Evolutionary conservation across 345 rosid genomes (phyloP), one percentile per base, ranked within the genome.

Genomic region (Corchorus capsularis): DNA sequence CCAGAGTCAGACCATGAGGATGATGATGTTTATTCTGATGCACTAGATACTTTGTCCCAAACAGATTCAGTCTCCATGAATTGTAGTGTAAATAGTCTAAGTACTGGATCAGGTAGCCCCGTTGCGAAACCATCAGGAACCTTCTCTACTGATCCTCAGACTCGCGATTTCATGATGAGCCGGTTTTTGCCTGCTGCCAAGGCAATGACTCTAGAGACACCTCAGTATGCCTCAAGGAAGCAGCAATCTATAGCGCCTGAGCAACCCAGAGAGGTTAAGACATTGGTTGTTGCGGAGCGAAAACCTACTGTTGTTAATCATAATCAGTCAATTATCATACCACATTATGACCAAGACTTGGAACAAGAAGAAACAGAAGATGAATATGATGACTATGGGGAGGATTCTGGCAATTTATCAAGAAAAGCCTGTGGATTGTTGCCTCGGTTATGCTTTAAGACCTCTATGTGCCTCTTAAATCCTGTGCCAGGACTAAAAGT

Each of bases 151-250:
- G 96, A 93, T 82, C 67, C 69, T 50, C 88, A 85, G 39, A 86
- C 94, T 53, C 83, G 86, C 43, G 98, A 93, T 70, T 91, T 92
- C 85, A 96, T 96, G 95, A 79, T 96, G 93, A 88, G 78, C 52
- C 97, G 98, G 3, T 96, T 96, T 82, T 86, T 96, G 79, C 98
- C 99, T 16, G 99, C 99, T 41, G 98, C 99, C 14, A 88, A 88
- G 91, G 99, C 99, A 10, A 91, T 93, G 99, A 80, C 98, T 72
- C 71, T 91, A 78, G 89, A 87, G 81, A 84, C 85, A 75, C 80
- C 92, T 77, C 94, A 89, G 11, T 81, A 92, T 83, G 81, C 94
- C 73, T 83, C 88, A 6, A 87, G 83, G 79, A 88, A 85, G 78
- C 90, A 85, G 78, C 90, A 90, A 77, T 88, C 76, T 53, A 76